Base-by-base conservation (phyloP, 2,329 filamentous ascomycete genomes). In the Paramyrothecium sp. region DNA sequence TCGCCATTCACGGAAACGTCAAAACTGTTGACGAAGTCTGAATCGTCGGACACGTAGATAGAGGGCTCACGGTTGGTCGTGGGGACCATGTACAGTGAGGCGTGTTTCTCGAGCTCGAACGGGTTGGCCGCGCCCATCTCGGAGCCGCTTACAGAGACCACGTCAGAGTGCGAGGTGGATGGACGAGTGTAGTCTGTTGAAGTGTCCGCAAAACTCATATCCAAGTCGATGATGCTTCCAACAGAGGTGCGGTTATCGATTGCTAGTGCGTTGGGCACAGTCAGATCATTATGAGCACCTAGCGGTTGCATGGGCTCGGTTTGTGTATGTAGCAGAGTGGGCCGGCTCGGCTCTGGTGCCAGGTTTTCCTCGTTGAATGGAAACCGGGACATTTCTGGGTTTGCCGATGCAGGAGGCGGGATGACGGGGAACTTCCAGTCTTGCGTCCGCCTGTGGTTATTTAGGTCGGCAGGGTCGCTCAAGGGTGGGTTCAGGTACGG, bases 71-170 rank as follows among this genome's bases (percentile, higher is more conserved):
- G 75, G 53, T 73, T 75, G 1, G 71, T 69, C 3, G 71, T 65
- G 4, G 75, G 69, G 63, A 70, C 66, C 13, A 73, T 74, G 60
- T 85, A 84, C 2, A 86, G 71, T 1, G 84, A 86, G 1, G 83
- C 75, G 62, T 87, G 85, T n/a, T 81, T 80, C 67, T 89, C 86
- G 3, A 88, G 75, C 55, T 87, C 83, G 57, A 88, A 88, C 0
- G 85, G 84, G 62, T 85, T 84, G 2, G 75, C 78, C 13, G 78
- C 75, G 23, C 82, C 79, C 33, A 82, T 69, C 56, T 86, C 82
- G 1, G 84, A 85, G 53, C 84, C 84, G 8, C 78, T 77, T 12
- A 86, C 73, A 1, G 82, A 85, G 2, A 69, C 79, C 13, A 77
- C 81, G 58, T 86, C 83, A 1, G 85, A 88, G 66, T 86, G 81